Conservation (phyloP, 768 basidiomycete species). For the Saitozyma podzolica region DNA sequence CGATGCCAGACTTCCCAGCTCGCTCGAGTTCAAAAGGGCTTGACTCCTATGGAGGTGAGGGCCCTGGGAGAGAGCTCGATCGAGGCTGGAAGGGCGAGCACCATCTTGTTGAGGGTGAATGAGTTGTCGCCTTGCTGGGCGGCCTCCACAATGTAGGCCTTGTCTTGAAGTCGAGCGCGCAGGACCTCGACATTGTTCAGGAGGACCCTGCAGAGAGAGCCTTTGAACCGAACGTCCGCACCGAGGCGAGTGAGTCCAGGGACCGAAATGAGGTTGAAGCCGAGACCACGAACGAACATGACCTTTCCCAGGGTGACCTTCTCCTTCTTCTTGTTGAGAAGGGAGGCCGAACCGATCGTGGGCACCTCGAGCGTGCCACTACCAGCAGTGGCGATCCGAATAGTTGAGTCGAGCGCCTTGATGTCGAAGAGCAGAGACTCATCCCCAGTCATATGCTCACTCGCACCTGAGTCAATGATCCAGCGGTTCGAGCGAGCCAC, state of each 20-base stretch:
- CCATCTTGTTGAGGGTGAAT: neutral
- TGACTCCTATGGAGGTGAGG: neutral
- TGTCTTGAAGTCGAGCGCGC: constrained; percentile 6
- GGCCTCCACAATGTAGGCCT: constrained; percentile 4
- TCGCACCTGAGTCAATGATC: constrained; percentile 10
- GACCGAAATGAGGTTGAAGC: constrained; percentile 11
- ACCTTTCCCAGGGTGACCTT: constrained; percentile 1
- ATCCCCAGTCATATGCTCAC: constrained; percentile 6
- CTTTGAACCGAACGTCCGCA: constrained; percentile 7
- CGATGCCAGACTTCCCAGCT: constrained; percentile 6
- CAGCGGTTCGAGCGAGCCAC: constrained; percentile 1
- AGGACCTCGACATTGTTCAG: constrained; percentile 2
- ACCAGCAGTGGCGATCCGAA: constrained; percentile 7
- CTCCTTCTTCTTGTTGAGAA: constrained; percentile 4
- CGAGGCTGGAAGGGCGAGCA: constrained; percentile 4
- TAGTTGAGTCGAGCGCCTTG: constrained; percentile 1
- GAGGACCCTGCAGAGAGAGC: constrained; percentile 3
- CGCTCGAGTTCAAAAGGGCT: neutral
- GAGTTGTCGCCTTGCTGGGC: neutral
- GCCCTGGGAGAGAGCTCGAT: neutral
- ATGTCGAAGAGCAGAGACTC: constrained; percentile 2
- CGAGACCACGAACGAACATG: constrained; percentile 7
- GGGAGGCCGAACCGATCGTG: constrained; percentile 1
- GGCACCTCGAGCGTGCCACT: neutral
- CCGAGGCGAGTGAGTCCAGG: constrained; percentile 1